Evolutionary conservation across 1,139 yeast genomes (phyloP).

Genomic region (Saccharomyces hybrid): DNA sequence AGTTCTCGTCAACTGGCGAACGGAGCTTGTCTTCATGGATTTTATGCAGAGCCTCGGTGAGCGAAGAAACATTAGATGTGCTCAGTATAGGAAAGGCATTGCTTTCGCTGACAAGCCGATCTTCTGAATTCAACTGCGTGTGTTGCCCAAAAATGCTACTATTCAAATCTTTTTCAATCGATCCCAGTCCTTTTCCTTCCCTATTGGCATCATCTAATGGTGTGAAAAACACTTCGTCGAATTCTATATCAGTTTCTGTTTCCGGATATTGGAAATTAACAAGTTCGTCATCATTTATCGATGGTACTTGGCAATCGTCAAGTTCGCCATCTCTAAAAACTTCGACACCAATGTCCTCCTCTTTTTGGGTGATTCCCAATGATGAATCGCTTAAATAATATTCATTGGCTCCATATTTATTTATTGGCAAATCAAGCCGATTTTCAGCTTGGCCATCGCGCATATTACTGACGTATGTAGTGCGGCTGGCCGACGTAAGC

Average conservation of each 20-base stretch:
- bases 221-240: not conserved
- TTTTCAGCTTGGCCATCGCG: not conserved
- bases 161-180: not conserved
- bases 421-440: not conserved
- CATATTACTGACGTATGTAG: not conserved
- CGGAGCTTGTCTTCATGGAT: not conserved
- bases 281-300: not conserved
- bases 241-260: not conserved
- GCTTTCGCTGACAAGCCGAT: not conserved
- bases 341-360: not conserved
- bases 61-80: not conserved
- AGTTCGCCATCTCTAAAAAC: not conserved
- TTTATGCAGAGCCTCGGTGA: not conserved
- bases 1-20: not conserved
- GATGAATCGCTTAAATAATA: not conserved
- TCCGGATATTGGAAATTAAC: not conserved
- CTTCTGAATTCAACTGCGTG: not conserved
- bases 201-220: not conserved
- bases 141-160: not conserved
- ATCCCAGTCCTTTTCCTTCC: not conserved
- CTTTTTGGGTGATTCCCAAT: not conserved
- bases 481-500: not conserved
- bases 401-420: not conserved
- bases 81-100: not conserved
- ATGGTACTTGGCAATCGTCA: not conserved